Evolutionary conservation across 257 asterid species (phyloP).

Genomic region (Fraxinus americana): DNA sequence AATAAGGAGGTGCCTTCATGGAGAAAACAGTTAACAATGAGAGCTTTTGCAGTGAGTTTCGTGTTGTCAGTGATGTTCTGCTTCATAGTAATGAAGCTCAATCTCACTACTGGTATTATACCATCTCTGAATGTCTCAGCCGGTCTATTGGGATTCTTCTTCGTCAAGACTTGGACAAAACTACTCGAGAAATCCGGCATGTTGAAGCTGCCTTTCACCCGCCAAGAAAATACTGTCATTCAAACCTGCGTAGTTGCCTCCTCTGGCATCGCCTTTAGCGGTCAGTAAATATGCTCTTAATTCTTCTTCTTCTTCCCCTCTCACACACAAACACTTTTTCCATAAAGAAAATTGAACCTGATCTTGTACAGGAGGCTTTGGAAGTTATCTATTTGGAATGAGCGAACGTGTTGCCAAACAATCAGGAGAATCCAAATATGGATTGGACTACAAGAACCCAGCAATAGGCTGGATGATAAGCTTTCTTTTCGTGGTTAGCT

Average conservation of each 20-base stretch:
- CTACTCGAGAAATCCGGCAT: conserved; percentile 44
- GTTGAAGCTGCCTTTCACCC: conserved; percentile 59
- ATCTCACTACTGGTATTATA: conserved; percentile 64
- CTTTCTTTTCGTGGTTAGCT: conserved; percentile 66
- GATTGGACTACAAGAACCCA: conserved; percentile 43
- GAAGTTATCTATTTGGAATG: conserved; percentile 69
- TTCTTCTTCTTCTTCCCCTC: background rate
- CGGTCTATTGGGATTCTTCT: conserved; percentile 66
- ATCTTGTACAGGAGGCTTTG: conserved; percentile 62
- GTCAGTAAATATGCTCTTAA: conserved; percentile 25
- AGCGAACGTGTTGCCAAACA: conserved; percentile 47
- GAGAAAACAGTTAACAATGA: conserved; percentile 54
- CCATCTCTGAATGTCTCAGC: conserved; percentile 79
- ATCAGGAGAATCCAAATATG: conserved; percentile 40
- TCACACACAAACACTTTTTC: background rate
- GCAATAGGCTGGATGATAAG: conserved; percentile 62
- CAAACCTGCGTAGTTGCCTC: conserved; percentile 83
- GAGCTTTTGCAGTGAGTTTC: conserved; percentile 65
- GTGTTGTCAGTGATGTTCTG: conserved; percentile 48
- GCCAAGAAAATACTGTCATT: conserved; percentile 75
- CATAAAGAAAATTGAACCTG: conserved; percentile 4
- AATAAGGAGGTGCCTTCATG: conserved; percentile 55
- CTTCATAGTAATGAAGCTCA: conserved; percentile 64
- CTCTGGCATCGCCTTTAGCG: conserved; percentile 76
- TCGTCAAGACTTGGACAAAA: conserved; percentile 63